These are phyloP conservation scores for Penicillium sp. DNA, from an alignment of 2,329 filamentous ascomycete genomes.

Conservation along the genomic window DNA sequence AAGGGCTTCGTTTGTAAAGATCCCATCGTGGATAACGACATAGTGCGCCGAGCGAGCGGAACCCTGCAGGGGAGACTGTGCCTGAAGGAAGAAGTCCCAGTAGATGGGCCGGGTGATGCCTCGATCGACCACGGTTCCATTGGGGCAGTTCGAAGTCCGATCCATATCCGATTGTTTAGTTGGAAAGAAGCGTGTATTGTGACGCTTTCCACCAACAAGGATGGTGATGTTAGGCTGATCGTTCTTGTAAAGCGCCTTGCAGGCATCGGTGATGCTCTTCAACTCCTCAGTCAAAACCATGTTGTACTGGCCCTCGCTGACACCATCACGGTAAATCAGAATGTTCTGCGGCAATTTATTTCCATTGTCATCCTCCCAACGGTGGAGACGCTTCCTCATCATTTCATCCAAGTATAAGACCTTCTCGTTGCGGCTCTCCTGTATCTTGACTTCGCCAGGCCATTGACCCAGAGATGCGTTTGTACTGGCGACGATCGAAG, in stretches of 20 bases:
- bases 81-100: slow-evolving; percentile 83
- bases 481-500: slow-evolving; percentile 74
- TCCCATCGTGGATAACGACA: slow-evolving; percentile 67
- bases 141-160: slow-evolving; percentile 63
- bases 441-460: slow-evolving; percentile 66
- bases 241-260: slow-evolving; percentile 53
- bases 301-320: slow-evolving; percentile 79
- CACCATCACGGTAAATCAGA: slow-evolving; percentile 82
- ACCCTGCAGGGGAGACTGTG: slow-evolving; percentile 76
- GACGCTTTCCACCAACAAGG: slow-evolving; percentile 80
- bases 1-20: slow-evolving; percentile 50
- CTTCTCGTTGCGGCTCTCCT: slow-evolving; percentile 63
- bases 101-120: slow-evolving; percentile 71
- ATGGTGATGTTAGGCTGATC: slow-evolving; percentile 65
- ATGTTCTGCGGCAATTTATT: slow-evolving; percentile 67
- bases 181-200: slow-evolving; percentile 83
- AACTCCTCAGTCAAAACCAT: slow-evolving; percentile 69
- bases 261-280: slow-evolving; percentile 55
- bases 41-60: slow-evolving; percentile 83
- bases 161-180: slow-evolving; percentile 53
- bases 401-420: slow-evolving; percentile 61
- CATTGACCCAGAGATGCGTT: slow-evolving; percentile 72
- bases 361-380: slow-evolving; percentile 64
- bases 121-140: slow-evolving; percentile 80
- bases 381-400: slow-evolving; percentile 62